phyloP scores from a whole-genome alignment of 306 rosid species.

The Citrullus mucosospermus region DNA sequence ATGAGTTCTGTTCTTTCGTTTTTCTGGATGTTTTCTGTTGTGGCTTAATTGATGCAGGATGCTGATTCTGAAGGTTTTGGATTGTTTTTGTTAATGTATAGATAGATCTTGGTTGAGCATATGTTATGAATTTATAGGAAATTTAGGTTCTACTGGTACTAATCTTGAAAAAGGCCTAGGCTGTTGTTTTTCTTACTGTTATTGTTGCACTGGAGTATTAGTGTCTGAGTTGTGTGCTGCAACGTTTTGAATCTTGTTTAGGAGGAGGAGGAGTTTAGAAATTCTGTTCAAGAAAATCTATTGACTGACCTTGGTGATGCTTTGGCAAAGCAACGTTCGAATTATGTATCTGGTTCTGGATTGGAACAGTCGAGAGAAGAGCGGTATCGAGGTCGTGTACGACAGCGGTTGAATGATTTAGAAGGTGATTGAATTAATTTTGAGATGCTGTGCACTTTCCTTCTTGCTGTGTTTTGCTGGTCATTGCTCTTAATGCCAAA shows the following conservation, averaged over 20 bases:
- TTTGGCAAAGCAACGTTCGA: conserved; percentile 33
- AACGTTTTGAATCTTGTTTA: conserved; percentile 3
- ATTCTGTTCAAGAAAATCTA: conserved; percentile 34
- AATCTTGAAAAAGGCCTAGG: background rate
- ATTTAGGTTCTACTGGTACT: background rate
- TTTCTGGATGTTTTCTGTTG: background rate
- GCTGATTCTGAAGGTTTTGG: background rate
- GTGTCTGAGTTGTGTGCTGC: background rate
- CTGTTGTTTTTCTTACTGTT: background rate
- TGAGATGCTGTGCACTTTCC: background rate
- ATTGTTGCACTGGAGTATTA: background rate
- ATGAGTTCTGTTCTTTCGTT: background rate
- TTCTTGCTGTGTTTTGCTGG: background rate
- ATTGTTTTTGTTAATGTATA: background rate
- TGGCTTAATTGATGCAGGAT: background rate
- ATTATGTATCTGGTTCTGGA: conserved; percentile 35
- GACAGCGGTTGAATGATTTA: conserved; percentile 59
- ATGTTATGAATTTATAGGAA: background rate
- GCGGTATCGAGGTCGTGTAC: conserved; percentile 49
- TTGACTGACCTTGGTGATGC: conserved; percentile 60
- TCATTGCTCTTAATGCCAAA: background rate
- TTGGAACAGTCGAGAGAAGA: conserved; percentile 36
- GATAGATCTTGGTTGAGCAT: background rate
- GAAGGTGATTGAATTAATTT: conserved; percentile 40
- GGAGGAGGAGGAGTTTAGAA: conserved; percentile 27